Conservation (phyloP, 192 early-diverging fungal species). For the Endogone sp. region DNA sequence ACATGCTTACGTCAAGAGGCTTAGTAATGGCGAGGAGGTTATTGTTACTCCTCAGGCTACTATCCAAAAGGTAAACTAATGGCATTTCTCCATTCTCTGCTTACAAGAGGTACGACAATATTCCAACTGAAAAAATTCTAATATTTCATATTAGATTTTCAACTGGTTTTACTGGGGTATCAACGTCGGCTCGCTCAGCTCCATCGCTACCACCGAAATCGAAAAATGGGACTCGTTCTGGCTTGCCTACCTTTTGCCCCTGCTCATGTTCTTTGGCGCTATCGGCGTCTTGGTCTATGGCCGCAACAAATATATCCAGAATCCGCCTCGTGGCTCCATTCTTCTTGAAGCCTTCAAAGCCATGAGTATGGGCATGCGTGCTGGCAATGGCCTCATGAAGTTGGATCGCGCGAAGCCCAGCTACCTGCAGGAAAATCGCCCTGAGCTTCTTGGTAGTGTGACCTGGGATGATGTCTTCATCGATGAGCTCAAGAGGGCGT, state of each 20-base stretch:
- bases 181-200: constrained; percentile 63
- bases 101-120: too few species aligned
- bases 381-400: constrained; percentile 38
- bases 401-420: constrained; percentile 59
- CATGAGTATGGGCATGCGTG: constrained; percentile 25
- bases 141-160: constrained; percentile 51
- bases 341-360: constrained; percentile 46
- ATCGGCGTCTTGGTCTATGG: constrained; percentile 47
- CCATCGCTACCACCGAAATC: constrained; percentile 49
- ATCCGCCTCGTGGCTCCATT: constrained; percentile 57
- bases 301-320: constrained; percentile 44
- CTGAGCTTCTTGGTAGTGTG: constrained; percentile 18
- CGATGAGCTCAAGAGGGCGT: constrained; percentile 54
- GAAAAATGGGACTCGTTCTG: constrained; percentile 59
- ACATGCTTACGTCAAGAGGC: constrained; percentile 55
- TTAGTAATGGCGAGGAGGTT: constrained; percentile 53
- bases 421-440: constrained; percentile 25
- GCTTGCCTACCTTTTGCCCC: constrained; percentile 53
- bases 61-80: constrained; percentile 41
- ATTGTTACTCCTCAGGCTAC: constrained; percentile 68
- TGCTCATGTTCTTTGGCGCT: constrained; percentile 49
- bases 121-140: too few species aligned
- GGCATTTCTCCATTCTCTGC: too few species aligned
- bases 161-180: constrained; percentile 83
- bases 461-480: constrained; percentile 74